A percentile compares a stretch with the other conserved stretches of the same genome.
phyloP scores from a whole-genome alignment of 225 moss, liverwort and hornwort species.

The Straminergon stramineum region DNA sequence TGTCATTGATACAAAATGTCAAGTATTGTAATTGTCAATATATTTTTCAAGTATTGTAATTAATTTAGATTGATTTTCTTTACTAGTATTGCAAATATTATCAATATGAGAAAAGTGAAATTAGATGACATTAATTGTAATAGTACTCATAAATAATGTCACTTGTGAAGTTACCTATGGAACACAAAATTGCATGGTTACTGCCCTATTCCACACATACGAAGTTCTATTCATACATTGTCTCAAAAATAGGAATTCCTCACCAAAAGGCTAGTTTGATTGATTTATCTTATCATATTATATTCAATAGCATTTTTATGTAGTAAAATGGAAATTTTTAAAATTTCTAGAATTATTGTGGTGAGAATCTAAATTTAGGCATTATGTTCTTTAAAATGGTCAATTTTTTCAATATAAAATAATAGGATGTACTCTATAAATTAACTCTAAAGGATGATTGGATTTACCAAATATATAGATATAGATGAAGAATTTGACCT shows the following conservation, averaged over 20 bases:
- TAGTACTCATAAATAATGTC: background rate
- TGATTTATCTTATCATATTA: background rate
- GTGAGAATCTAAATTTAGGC: background rate
- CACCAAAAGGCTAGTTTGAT: background rate
- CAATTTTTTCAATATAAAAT: background rate
- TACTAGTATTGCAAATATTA: background rate
- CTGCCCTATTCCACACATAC: accelerated
- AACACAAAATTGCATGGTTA: background rate
- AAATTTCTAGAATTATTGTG: background rate
- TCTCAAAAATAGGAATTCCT: background rate
- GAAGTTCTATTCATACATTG: background rate
- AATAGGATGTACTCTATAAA: background rate
- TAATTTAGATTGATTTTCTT: background rate
- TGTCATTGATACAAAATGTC: background rate
- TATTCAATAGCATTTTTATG: background rate
- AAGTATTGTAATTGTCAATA: background rate
- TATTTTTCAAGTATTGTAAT: background rate
- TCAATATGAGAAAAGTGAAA: background rate
- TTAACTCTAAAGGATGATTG: background rate
- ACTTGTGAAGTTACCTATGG: background rate
- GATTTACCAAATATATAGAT: background rate
- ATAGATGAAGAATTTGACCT: background rate
- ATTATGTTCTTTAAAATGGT: background rate
- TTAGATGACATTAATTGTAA: background rate
- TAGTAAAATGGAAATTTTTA: accelerated